Conservation (phyloP, 2,329 filamentous ascomycete genomes). For the Colletotrichum eleusines region DNA sequence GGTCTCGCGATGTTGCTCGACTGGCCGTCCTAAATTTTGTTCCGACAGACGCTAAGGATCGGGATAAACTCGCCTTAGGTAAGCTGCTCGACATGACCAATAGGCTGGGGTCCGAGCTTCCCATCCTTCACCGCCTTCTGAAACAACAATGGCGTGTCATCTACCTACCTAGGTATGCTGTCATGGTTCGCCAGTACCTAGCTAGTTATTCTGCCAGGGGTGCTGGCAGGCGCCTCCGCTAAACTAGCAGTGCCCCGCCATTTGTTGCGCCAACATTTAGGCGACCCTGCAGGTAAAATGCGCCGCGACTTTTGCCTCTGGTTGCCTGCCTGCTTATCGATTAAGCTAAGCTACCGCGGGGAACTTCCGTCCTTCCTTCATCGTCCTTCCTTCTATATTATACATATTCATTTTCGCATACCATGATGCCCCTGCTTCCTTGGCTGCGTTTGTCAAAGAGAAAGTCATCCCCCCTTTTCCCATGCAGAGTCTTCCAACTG, state of each 20-base stretch:
- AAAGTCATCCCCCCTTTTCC: no score
- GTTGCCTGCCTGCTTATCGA: slow-evolving; percentile 37
- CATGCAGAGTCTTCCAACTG: no score
- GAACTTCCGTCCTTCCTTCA: slow-evolving; percentile 22
- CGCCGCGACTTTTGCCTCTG: slow-evolving; percentile 28
- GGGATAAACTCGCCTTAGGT: slow-evolving; percentile 31
- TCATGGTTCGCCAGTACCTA: slow-evolving; percentile 26
- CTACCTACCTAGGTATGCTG: no score
- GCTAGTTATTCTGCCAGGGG: slow-evolving; percentile 9
- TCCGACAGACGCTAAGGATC: slow-evolving; percentile 30
- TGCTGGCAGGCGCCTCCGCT: slow-evolving; percentile 29
- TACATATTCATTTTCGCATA: not conserved
- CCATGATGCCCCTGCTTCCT: not conserved
- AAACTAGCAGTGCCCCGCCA: slow-evolving; percentile 38
- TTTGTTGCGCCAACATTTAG: slow-evolving; percentile 15
- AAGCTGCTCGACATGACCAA: not conserved
- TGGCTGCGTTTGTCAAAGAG: no score
- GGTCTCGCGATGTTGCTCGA: slow-evolving; percentile 30
- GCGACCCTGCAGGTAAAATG: slow-evolving; percentile 15
- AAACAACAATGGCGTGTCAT: not conserved
- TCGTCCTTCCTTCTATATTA: not conserved
- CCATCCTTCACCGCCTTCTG: slow-evolving; percentile 17
- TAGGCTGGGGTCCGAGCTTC: not conserved
- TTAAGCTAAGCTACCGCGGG: slow-evolving; percentile 35
- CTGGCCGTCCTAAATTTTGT: slow-evolving; percentile 37